Conservation (phyloP, 148 eudicot species). For the Vaccinium corymbosum region DNA sequence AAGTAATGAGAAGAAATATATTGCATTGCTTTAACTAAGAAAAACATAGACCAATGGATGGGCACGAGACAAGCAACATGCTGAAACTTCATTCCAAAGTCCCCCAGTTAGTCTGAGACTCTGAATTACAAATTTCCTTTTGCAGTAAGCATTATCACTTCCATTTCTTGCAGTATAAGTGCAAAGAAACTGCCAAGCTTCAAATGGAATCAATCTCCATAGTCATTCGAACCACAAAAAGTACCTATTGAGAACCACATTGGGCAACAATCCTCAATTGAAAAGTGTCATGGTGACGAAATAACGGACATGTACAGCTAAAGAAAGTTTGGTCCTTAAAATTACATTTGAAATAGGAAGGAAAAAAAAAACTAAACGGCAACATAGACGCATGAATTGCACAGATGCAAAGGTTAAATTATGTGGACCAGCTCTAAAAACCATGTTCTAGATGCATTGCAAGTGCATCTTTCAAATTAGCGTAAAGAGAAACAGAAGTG, state of each 20-base stretch:
- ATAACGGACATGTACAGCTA: not conserved
- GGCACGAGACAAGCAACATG: not conserved
- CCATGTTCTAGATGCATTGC: not conserved
- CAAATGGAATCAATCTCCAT: not conserved
- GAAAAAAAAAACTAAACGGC: not conserved
- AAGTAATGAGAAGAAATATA: not conserved
- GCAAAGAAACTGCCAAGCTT: not conserved
- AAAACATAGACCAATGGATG: not conserved
- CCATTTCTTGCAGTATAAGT: not conserved
- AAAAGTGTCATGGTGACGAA: not conserved
- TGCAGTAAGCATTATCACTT: not conserved
- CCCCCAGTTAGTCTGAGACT: not conserved
- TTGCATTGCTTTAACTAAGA: not conserved
- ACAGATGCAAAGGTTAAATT: not conserved
- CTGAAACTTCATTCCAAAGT: not conserved
- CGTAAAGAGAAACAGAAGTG: constrained; percentile 10
- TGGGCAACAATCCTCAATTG: not conserved
- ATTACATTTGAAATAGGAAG: not conserved
- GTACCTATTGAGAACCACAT: not conserved
- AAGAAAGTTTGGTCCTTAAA: not conserved
- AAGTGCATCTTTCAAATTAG: not conserved
- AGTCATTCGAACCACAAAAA: not conserved
- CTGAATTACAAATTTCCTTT: not conserved
- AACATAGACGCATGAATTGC: not conserved
- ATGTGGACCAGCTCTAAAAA: not conserved